Evolutionary conservation across 768 basidiomycete species (phyloP).

Genomic region (Kondoa malvinella): DNA sequence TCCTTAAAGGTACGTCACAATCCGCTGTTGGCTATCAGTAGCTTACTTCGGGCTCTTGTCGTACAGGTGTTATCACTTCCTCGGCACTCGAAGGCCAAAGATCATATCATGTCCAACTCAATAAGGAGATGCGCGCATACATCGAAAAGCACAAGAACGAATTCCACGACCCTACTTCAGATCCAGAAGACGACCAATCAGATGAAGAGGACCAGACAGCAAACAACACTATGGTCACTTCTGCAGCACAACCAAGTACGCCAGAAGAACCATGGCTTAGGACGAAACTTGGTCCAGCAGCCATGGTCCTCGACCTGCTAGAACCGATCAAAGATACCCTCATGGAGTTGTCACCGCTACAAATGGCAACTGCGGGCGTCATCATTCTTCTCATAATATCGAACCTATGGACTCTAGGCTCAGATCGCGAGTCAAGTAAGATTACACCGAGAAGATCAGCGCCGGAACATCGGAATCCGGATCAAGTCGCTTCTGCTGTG

Average conservation of each 20-base stretch:
- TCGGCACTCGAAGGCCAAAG: slow-evolving; percentile 85
- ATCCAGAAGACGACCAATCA: background rate
- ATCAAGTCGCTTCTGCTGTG: slow-evolving; percentile 24
- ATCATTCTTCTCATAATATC: slow-evolving; percentile 56
- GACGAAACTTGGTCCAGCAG: slow-evolving; percentile 18
- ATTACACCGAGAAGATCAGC: slow-evolving; percentile 7
- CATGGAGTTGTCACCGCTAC: slow-evolving; percentile 15
- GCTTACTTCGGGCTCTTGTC: slow-evolving; percentile 11
- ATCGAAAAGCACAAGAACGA: slow-evolving; percentile 77
- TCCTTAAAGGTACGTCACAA: slow-evolving; percentile 60
- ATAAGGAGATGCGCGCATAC: slow-evolving; percentile 67
- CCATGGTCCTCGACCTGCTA: slow-evolving; percentile 12
- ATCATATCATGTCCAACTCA: slow-evolving; percentile 63
- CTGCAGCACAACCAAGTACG: slow-evolving; percentile 1
- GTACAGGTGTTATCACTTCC: slow-evolving; percentile 77
- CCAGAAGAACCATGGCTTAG: slow-evolving; percentile 2
- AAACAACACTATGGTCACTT: background rate
- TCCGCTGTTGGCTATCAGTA: background rate
- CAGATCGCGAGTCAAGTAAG: slow-evolving; percentile 8
- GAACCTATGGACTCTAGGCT: slow-evolving; percentile 53
- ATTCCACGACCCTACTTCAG: slow-evolving; percentile 52
- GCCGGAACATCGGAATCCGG: slow-evolving; percentile 7
- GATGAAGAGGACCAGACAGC: background rate
- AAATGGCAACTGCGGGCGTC: slow-evolving; percentile 42
- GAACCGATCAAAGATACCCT: slow-evolving; percentile 17